phyloP scores from a whole-genome alignment of 495 filamentous ascomycete species.

The Sphaerosporella brunnea region DNA sequence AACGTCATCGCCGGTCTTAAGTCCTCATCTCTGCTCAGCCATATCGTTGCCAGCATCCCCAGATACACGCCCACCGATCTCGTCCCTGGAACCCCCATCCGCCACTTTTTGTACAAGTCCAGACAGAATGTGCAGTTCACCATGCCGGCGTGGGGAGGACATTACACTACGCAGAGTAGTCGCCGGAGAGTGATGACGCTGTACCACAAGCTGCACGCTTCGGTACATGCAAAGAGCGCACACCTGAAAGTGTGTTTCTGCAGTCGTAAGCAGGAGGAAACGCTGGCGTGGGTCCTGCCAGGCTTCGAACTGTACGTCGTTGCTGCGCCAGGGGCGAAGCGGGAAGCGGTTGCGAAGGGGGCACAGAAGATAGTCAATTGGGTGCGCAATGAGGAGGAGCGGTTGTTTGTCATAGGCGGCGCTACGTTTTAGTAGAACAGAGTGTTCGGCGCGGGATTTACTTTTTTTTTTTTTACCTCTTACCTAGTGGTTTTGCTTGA shows the following conservation, averaged over 20 bases:
- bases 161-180: constrained; percentile 1
- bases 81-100: constrained; percentile 56
- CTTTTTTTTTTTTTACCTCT: no score
- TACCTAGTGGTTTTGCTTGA: no score
- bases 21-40: background rate
- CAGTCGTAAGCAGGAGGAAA: constrained; percentile 38
- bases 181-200: constrained; percentile 49
- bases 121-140: constrained; percentile 84
- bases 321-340: constrained; percentile 35
- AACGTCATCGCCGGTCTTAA: constrained; percentile 42
- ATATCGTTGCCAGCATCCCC: constrained; percentile 32
- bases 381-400: constrained; percentile 77
- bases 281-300: constrained; percentile 78
- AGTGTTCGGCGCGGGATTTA: no score
- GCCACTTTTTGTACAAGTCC: constrained; percentile 91
- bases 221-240: constrained; percentile 62
- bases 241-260: constrained; percentile 74
- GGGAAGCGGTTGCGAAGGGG: constrained; percentile 64
- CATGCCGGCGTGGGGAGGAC: constrained; percentile 55
- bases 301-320: constrained; percentile 88
- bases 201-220: constrained; percentile 69
- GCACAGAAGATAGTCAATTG: constrained; percentile 77
- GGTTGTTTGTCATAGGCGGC: constrained; percentile 86
- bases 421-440: constrained; percentile 34
- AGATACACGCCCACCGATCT: constrained; percentile 55